Evolutionary conservation across 257 asterid genomes (phyloP), one percentile per base, ranked within the genome.

Genomic region (Leonotis leonurus): DNA sequence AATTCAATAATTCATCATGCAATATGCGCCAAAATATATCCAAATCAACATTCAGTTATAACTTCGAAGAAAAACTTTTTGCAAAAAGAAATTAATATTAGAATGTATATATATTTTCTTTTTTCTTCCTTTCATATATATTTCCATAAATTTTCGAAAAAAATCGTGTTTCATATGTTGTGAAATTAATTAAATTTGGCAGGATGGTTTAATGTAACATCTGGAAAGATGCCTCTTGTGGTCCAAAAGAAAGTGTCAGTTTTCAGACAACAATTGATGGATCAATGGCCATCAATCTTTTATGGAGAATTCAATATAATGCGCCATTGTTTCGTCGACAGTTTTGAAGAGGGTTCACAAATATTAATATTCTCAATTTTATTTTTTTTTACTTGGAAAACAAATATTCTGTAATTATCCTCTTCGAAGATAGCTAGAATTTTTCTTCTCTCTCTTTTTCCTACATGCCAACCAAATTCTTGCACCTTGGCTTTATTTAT

Each of bases 221-320:
- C 86, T 69, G 86, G 70, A 78, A 76, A 73, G 88, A 79, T 79
- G 80, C 75, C 80, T 58, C 45, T 35, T 29, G 95, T 79, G 90
- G 95, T 83, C 90, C 95, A 63, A 16, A 60, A 14, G 62, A 46
- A 60, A n/a, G n/a, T 36, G 64, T 76, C 57, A 46, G 79, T 76
- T 83, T 77, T 52, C 78, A 73, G 81, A 83, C 84, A 83, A 73
- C 75, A 80, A 78, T 56, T 50, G 80, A 33, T 80, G 64, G 57
- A 51, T 51, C 85, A 73, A 57, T 66, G 39, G 1, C 64, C 66
- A 78, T 80, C 81, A 72, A 72, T 74, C 72, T 73, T 70, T 72
- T 63, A 67, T 59, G 63, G 81, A 64, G 81, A 49, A 70, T 79
- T 79, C 78, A 71, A 73, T 67, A 49, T 75, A 10, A 48, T 67